Conservation (phyloP, 2,329 filamentous ascomycete species). For the Diaporthe citri region DNA sequence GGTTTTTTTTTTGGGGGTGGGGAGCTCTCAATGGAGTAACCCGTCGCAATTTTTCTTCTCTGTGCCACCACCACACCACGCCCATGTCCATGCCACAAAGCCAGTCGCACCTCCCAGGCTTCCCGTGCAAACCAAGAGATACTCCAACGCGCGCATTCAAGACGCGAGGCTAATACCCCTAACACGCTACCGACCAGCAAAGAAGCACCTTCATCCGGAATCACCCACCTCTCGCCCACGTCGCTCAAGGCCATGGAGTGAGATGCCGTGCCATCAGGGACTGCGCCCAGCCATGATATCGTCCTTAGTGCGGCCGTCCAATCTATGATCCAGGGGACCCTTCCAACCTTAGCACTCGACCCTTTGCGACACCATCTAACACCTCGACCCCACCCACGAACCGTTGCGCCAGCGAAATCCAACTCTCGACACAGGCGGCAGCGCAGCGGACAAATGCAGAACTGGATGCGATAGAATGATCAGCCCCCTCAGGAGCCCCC, state of each 20-base stretch:
- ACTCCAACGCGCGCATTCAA: background rate
- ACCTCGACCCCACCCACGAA: background rate
- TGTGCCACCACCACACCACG: constrained; percentile 9
- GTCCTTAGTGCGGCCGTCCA: constrained; percentile 24
- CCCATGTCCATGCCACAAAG: background rate
- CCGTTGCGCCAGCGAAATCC: background rate
- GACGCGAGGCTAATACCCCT: background rate
- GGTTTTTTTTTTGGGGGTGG: background rate
- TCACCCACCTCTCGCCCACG: background rate
- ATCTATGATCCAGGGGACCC: constrained; percentile 22
- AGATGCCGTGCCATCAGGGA: background rate
- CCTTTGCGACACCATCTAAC: constrained; percentile 2
- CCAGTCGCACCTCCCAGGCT: background rate
- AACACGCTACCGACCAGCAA: background rate
- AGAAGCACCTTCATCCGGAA: constrained; percentile 1
- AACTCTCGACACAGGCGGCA: background rate
- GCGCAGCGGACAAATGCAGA: constrained; percentile 14
- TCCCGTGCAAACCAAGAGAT: background rate
- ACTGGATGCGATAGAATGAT: constrained; percentile 53
- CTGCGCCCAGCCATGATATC: constrained; percentile 31
- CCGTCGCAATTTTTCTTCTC: constrained; percentile 28
- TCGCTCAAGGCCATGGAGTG: background rate
- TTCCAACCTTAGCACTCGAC: background rate
- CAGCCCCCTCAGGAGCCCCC: constrained; percentile 52
- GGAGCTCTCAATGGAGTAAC: constrained; percentile 18